Percentiles rank a stretch among this genome's conserved stretches.
phyloP scores from a whole-genome alignment of 176 grass and related monocot genomes.

The Oryza nivara region DNA sequence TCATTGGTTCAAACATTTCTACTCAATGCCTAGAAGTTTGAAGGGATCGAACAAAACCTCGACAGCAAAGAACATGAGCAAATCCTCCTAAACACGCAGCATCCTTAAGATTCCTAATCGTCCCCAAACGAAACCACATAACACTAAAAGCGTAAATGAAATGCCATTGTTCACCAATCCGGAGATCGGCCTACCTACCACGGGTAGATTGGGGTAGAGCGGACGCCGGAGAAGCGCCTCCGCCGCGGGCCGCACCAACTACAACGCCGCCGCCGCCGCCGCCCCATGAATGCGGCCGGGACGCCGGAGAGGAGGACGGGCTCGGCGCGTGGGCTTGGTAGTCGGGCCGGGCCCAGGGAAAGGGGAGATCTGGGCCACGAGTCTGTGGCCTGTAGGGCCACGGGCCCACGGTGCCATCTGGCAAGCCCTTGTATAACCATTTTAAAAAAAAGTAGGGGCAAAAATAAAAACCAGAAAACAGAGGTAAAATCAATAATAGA shows the following conservation, averaged over 20 bases:
- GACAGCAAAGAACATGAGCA: not conserved
- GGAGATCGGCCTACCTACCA: constrained; percentile 28
- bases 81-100: not conserved
- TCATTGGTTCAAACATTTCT: not conserved
- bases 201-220: constrained; percentile 48
- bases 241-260: not conserved
- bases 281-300: constrained; percentile 4
- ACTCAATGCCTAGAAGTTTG: not conserved
- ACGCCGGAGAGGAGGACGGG: no score
- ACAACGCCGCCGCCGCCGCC: not conserved
- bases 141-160: not conserved
- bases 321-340: no score
- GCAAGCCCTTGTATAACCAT: no score
- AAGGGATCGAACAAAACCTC: not conserved
- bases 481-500: no score
- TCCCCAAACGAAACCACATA: not conserved
- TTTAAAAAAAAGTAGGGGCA: no score
- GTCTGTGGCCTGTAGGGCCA: no score
- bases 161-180: not conserved
- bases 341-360: no score
- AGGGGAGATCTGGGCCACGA: no score
- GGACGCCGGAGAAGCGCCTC: constrained; percentile 50
- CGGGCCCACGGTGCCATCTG: no score
- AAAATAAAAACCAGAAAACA: no score
- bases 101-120: not conserved